phyloP scores from a whole-genome alignment of 2,329 filamentous ascomycete species.

The Ophiocordyceps camponoti-saundersi region DNA sequence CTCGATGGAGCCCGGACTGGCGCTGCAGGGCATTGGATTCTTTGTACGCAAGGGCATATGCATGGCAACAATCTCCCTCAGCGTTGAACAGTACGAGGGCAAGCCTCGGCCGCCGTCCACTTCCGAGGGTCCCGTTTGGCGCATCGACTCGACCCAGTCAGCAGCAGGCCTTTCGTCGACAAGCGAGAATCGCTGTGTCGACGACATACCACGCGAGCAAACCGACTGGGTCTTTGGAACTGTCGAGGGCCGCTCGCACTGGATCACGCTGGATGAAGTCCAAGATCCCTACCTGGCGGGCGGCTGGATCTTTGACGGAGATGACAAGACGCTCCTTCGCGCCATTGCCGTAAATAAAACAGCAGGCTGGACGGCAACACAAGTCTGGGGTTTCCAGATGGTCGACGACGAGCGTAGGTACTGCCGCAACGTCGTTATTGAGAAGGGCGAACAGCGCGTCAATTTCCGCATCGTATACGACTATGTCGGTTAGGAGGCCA shows the following conservation, averaged over 20 bases:
- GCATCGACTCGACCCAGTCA: constrained; percentile 58
- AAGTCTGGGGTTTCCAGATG: constrained; percentile 44
- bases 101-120: constrained; percentile 22
- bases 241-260: constrained; percentile 43
- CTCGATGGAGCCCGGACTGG: constrained; percentile 48
- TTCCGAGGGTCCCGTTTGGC: constrained; percentile 25
- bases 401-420: constrained; percentile 35
- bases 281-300: constrained; percentile 37
- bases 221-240: constrained; percentile 66
- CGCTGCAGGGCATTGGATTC: constrained; percentile 57
- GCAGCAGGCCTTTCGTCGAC: constrained; percentile 57
- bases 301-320: constrained; percentile 43
- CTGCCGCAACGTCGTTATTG: constrained; percentile 33
- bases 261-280: constrained; percentile 27
- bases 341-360: constrained; percentile 31
- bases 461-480: constrained; percentile 40
- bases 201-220: constrained; percentile 41
- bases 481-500: constrained; percentile 15
- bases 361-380: constrained; percentile 33
- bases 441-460: constrained; percentile 30
- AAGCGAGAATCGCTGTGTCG: constrained; percentile 35
- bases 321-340: constrained; percentile 44
- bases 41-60: constrained; percentile 55
- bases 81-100: constrained; percentile 36
- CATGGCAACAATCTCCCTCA: constrained; percentile 51